Percentiles rank a stretch among this genome's conserved stretches.
phyloP scores from a whole-genome alignment of 2,329 filamentous ascomycete genomes.

The Ploettnerulaceae sp. region DNA sequence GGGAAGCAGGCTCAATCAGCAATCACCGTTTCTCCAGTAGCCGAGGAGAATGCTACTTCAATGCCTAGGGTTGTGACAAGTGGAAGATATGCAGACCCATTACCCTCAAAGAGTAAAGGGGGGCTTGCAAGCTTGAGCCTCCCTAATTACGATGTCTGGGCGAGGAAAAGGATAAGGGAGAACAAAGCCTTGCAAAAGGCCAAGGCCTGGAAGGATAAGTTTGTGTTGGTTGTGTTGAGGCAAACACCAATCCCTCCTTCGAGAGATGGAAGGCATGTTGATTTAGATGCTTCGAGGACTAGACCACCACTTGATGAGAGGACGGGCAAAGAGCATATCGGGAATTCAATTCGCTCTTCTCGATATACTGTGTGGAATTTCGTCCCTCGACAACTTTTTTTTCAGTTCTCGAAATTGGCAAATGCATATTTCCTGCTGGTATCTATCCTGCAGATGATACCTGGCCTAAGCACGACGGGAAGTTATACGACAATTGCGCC shows the following conservation, averaged over 20 bases:
- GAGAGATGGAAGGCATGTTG: conserved; percentile 76
- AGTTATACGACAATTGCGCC: conserved; percentile 83
- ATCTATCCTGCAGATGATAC: conserved; percentile 83
- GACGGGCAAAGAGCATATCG: conserved; percentile 65
- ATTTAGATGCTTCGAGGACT: conserved; percentile 54
- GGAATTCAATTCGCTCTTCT: conserved; percentile 82
- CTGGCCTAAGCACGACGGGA: conserved; percentile 87
- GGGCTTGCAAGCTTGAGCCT: conserved; percentile 26
- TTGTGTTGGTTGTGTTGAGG: conserved; percentile 21
- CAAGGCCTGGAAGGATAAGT: conserved; percentile 21
- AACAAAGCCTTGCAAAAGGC: conserved; percentile 12
- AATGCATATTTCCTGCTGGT: conserved; percentile 94
- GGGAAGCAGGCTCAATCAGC: conserved; percentile 14
- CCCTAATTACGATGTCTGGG: conserved; percentile 31
- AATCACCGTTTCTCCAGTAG: conserved; percentile 22
- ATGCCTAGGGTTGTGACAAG: not conserved
- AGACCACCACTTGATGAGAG: conserved; percentile 69
- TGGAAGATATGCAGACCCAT: not conserved
- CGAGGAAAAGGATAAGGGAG: conserved; percentile 18
- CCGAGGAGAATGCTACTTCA: conserved; percentile 8
- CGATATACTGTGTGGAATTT: conserved; percentile 89
- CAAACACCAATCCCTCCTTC: conserved; percentile 59
- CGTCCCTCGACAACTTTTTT: conserved; percentile 78
- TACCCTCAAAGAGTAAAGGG: conserved; percentile 15
- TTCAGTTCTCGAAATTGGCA: conserved; percentile 88